Base-by-base conservation (phyloP, 1,284 basidiomycete genomes). In the Pseudozyma thailandica region DNA sequence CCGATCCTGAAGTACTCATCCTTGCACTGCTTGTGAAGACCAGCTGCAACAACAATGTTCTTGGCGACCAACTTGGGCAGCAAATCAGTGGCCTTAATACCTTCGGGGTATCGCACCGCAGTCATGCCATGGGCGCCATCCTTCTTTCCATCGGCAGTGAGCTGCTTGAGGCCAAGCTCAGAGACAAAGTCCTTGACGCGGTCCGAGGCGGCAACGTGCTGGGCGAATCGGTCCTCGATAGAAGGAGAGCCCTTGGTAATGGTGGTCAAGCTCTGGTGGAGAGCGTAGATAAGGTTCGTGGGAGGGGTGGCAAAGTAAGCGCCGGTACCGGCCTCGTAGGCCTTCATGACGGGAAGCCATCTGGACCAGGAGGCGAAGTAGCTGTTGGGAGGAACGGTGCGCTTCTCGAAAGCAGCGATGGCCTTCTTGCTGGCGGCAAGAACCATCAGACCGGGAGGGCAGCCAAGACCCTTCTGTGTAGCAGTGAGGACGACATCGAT, bases 401-500 rank as follows among this genome's bases (percentile, higher is more conserved):
- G 88, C 30, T 83, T 84, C 80, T 92, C 87, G 55, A 89, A 89
- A 6, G 89, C 88, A 88, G 91, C 64, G 72, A 98, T 85, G 5
- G 96, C 94, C 68, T 88, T 88, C 78, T 90, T 87, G 80, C 91
- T 92, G 4, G 90, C 93, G 44, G 92, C 87, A 57, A 95, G 85
- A 71, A 98, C 89, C 80, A 91, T 92, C 31, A 98, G 86, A 53
- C 95, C 95, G 16, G 95, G 94, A n/a, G 96, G 96, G 8, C 90
- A 89, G 39, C 94, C 92, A 26, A 98, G 88, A 46, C 96, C 95
- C 84, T 98, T 98, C 84, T 98, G 95, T 59, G 91, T 92, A 12
- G 94, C 95, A 15, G 91, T 89, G 50, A 97, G 83, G 43, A 98
- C 90, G 18, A 94, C 88, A 78, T 98, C 96, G 59, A 98, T 87